Percentiles rank a stretch among this genome's conserved stretches.
Evolutionary conservation across 2,329 filamentous ascomycete species (phyloP).

Genomic region (Fusarium redolens): DNA sequence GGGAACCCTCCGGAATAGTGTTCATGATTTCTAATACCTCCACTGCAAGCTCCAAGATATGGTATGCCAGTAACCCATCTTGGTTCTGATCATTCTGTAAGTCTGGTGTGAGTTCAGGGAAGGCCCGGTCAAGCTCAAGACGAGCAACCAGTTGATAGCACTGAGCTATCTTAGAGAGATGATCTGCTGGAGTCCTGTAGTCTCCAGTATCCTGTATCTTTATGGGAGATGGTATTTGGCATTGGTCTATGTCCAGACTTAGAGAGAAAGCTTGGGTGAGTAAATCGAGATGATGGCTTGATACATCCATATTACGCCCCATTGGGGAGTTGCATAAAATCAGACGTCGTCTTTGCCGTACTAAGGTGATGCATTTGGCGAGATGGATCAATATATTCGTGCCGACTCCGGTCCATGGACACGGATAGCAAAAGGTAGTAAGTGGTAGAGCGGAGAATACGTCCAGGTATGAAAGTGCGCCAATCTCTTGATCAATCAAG

Average conservation of each 20-base stretch:
- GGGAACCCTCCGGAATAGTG: not conserved
- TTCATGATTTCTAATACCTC: not conserved
- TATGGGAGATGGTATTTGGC: not conserved
- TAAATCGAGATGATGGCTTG: not conserved
- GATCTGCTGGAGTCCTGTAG: not conserved
- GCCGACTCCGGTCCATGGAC: slow-evolving; percentile 29
- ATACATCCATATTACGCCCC: no score
- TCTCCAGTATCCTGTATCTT: not conserved
- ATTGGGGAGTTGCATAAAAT: rapidly evolving
- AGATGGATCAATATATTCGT: slow-evolving; percentile 14
- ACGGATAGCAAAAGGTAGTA: not conserved
- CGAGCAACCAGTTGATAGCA: not conserved
- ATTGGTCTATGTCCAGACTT: not conserved
- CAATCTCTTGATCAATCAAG: slow-evolving; percentile 19
- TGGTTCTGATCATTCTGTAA: no score
- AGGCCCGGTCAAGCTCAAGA: not conserved
- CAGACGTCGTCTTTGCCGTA: not conserved
- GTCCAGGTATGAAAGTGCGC: slow-evolving; percentile 19
- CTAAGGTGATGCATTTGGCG: not conserved
- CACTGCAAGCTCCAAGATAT: not conserved
- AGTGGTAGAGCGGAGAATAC: not conserved
- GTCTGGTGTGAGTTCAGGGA: not conserved
- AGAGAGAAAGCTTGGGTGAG: not conserved
- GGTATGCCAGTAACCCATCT: not conserved
- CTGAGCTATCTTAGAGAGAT: not conserved